phyloP scores from a whole-genome alignment of 345 rosid genomes.

The Acer negundo region DNA sequence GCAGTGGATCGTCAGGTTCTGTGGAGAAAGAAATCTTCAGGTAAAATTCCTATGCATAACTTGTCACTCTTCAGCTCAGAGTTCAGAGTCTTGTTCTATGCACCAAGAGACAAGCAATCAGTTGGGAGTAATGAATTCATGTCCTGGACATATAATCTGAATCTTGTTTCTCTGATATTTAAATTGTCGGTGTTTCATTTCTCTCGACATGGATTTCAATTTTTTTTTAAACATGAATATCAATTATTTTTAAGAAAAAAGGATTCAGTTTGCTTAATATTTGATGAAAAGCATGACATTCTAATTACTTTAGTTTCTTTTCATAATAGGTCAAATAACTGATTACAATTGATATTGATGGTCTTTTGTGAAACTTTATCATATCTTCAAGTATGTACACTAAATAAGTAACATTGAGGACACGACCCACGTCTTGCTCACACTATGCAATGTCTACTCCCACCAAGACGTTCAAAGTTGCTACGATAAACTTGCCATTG shows the following conservation, averaged over 20 bases:
- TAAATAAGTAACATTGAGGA: neutral
- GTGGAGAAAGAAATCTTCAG: slow-evolving; percentile 64
- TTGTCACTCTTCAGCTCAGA: slow-evolving; percentile 6
- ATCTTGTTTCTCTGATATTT: slow-evolving; percentile 1
- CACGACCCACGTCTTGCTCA: neutral
- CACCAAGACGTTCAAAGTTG: neutral
- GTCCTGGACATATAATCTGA: neutral
- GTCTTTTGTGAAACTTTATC: slow-evolving; percentile 1
- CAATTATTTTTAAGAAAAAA: neutral
- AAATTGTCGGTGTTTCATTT: slow-evolving; percentile 3
- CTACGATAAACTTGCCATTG: neutral
- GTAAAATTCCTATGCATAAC: slow-evolving; percentile 28
- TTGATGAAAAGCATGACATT: neutral
- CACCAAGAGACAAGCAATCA: neutral
- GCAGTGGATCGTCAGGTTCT: slow-evolving; percentile 65
- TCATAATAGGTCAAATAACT: neutral
- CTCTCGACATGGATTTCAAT: neutral
- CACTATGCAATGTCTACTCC: neutral
- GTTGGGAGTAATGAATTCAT: neutral
- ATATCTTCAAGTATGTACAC: neutral
- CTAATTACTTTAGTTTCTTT: neutral
- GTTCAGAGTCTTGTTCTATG: neutral
- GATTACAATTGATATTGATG: neutral
- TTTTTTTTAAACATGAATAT: neutral
- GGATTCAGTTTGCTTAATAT: neutral